Base-by-base conservation (phyloP, 352 stramenopile species). In the Globisporangium spiculum region DNA sequence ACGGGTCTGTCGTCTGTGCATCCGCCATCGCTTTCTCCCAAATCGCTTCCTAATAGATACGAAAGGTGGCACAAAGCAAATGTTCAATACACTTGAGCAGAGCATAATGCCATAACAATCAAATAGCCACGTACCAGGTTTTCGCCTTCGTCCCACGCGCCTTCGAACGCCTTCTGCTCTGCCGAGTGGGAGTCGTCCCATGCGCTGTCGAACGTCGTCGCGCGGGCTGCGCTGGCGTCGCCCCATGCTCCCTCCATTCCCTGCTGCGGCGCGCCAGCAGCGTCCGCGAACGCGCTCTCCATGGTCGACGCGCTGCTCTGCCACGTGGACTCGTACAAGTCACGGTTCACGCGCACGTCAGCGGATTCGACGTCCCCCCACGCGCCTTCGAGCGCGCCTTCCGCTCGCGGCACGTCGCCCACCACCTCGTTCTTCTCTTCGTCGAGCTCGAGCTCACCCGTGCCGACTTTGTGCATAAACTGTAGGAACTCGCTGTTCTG, bases 401-500 rank as follows among this genome's bases (percentile, higher is more conserved):
- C 84, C 22, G 72, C 68, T 14, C 78, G 76, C 1, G 83, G 62
- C 20, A 59, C 58, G 20, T 69, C 76, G 24, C 76, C 74, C 20
- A 76, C 74, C 46, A 93, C 86, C 41, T 77, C 75, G 63, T 95
- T 95, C 67, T 89, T 88, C 56, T 84, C 82, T 63, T 96, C 88
- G 66, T 93, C 80, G 9, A 96, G 77, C 67, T 90, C 82, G 6
- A 93, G 81, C 70, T 91, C 77, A 36, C 88, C 88, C 5, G 70
- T 74, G 59, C 83, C 80, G 41, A 96, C 81, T 67, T 94, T 77
- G 65, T 93, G 83, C 86, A 96, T 93, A 60, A 96, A 96, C 69
- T 93, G 75, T 54, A 94, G 74, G 64, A 96, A 96, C 61, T 96
- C 82, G 74, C 88, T 96, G 65, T 93, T 89, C 69, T 96, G 86